Percentiles rank a stretch among this genome's conserved stretches.
These are phyloP conservation scores for Xanthoparmelia taractica DNA, from an alignment of 495 filamentous ascomycete species.

Conservation along the genomic window DNA sequence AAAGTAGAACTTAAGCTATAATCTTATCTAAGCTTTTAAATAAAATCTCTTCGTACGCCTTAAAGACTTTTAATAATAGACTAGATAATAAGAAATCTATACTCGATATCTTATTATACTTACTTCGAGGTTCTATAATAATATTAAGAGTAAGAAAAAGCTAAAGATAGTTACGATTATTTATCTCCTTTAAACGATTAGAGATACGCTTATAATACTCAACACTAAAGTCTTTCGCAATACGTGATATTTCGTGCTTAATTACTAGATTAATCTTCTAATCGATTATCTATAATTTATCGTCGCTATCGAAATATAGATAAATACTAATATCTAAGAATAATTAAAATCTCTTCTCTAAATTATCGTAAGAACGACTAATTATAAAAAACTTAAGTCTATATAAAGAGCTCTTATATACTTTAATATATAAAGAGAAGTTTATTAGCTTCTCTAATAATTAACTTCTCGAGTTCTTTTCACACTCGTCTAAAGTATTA, in stretches of 20 bases:
- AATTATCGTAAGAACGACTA: conserved; percentile 37
- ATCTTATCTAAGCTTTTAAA: conserved; percentile 19
- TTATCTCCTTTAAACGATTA: conserved; percentile 29
- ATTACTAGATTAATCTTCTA: conserved; percentile 38
- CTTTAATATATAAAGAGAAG: conserved; percentile 22
- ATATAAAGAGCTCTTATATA: not conserved
- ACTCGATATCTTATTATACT: conserved; percentile 17
- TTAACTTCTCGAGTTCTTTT: conserved; percentile 20
- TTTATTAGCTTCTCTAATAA: conserved; percentile 25
- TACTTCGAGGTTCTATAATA: conserved; percentile 24
- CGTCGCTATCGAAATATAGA: conserved; percentile 31
- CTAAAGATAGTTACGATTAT: conserved; percentile 46
- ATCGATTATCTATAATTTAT: conserved; percentile 28
- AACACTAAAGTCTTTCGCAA: too few relatives aligned
- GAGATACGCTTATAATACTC: conserved; percentile 19
- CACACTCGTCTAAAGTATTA: conserved; percentile 40
- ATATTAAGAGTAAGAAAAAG: conserved; percentile 34
- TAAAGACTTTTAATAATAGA: conserved; percentile 29
- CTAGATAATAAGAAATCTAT: conserved; percentile 25
- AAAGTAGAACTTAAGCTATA: conserved; percentile 29
- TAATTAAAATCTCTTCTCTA: conserved; percentile 27
- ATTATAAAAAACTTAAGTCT: conserved; percentile 38
- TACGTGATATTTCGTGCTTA: conserved; percentile 26
- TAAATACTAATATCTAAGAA: conserved; percentile 26
- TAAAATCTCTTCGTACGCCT: conserved; percentile 35